Base-by-base conservation (phyloP, 1,284 basidiomycete species). In the Sanghuangporus sanghuang region DNA sequence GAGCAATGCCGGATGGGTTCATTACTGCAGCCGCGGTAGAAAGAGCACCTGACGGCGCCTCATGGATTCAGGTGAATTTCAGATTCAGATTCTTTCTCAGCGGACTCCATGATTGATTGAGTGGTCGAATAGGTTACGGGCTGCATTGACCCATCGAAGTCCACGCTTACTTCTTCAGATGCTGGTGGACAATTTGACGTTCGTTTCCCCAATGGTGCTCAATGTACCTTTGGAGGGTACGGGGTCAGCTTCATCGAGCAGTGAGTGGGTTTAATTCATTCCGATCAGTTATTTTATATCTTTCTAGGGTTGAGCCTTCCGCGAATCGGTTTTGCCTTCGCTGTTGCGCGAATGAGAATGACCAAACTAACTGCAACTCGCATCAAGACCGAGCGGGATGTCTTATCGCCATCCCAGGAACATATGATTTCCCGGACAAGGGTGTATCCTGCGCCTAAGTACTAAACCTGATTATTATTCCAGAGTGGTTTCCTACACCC, bases 201-300 rank as follows among this genome's bases (percentile, higher is more conserved):
- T 50, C 77, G 82, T 23, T 82, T 76, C 68, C 82, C 81, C 5
- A 78, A 83, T 59, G 81, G 81, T 12, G 81, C 81, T 16, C 79
- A 79, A 63, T 84, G 81, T 69, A 74, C 76, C 1, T 82, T 77
- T 64, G 82, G 81, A 44, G 81, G 80, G 3, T 79, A 77, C 59
- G 80, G 75, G 5, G 79, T 80, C 54, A 82, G 82, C 64, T 84
- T 83, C 66, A 81, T 83, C 53, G 74, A 82, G 68, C 74, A 75
- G 82, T 83, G 65, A 70, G 78, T 70, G 11, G 27, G 21, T 63
- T 46, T n/a, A n/a, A 21, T 7, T 46, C 21, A 3, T 6, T 46
- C 6, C 1, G 21, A n/a, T 40, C 0, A 27, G 57, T 52, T n/a
- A 32, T 50, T 21, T 57, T 27, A 52, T 50, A 14, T 16, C 18